These are phyloP conservation scores for Rhizophagus clarus DNA, from an alignment of 192 early-diverging fungal species.

Conservation along the genomic window DNA sequence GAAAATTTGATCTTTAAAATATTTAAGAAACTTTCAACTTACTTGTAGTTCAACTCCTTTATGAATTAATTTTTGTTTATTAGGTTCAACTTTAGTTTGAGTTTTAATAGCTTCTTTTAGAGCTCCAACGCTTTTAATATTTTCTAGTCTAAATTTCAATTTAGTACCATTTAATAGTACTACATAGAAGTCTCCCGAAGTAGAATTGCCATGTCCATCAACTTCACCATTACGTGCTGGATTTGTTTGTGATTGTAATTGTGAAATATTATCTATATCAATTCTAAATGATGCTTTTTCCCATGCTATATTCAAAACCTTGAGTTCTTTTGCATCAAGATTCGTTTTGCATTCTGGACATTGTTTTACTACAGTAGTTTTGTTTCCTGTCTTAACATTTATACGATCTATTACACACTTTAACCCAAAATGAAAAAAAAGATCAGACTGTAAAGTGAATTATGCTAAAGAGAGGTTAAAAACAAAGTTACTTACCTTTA, in stretches of 20 bases:
- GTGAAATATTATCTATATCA: conserved; percentile 8
- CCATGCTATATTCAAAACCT: neutral
- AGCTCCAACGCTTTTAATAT: conserved; percentile 1
- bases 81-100: conserved; percentile 7
- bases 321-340: neutral
- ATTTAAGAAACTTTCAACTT: neutral
- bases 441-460: no score
- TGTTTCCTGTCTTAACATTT: neutral
- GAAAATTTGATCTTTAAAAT: neutral
- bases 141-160: neutral
- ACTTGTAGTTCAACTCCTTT: conserved; percentile 23
- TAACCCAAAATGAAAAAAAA: neutral
- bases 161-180: conserved; percentile 32
- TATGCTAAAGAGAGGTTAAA: no score
- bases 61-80: conserved; percentile 34
- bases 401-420: conserved; percentile 1
- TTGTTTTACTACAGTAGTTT: neutral
- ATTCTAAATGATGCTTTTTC: conserved; percentile 25
- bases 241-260: neutral
- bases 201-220: neutral
- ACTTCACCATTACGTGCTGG: neutral
- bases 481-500: conserved; percentile 25
- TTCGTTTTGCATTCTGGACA: conserved; percentile 20
- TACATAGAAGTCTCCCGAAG: conserved; percentile 27
- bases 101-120: conserved; percentile 12